These are phyloP conservation scores for Epicoccum nigrum DNA, from an alignment of 2,329 filamentous ascomycete species.

Conservation along the genomic window DNA sequence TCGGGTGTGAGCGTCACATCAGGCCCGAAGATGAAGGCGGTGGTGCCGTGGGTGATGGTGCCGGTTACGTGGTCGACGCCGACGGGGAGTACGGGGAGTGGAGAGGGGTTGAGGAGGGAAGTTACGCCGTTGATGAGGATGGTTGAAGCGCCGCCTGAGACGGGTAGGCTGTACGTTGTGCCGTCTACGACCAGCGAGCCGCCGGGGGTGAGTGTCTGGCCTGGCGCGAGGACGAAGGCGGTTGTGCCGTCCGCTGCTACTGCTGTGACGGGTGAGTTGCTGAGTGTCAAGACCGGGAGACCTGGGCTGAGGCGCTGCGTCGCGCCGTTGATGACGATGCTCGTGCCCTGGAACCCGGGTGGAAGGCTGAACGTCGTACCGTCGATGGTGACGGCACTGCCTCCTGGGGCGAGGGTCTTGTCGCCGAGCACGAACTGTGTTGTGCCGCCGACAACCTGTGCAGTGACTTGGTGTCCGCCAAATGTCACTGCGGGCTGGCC, in stretches of 20 bases:
- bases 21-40: slow-evolving; percentile 32
- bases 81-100: slow-evolving; percentile 23
- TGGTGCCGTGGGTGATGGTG: slow-evolving; percentile 27
- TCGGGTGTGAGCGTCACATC: slow-evolving; percentile 38
- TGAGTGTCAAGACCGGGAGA: slow-evolving; percentile 19
- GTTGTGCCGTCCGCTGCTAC: slow-evolving; percentile 23
- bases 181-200: slow-evolving; percentile 25
- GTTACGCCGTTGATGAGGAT: slow-evolving; percentile 38
- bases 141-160: slow-evolving; percentile 23
- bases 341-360: slow-evolving; percentile 21
- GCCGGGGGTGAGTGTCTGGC: slow-evolving; percentile 29
- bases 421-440: slow-evolving; percentile 31
- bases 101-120: slow-evolving; percentile 22
- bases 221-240: slow-evolving; percentile 25
- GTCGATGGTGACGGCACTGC: slow-evolving; percentile 29
- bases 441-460: slow-evolving; percentile 33
- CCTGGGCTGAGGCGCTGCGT: slow-evolving; percentile 25
- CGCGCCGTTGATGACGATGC: slow-evolving; percentile 31
- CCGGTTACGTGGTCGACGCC: slow-evolving; percentile 17
- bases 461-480: slow-evolving; percentile 25
- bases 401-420: slow-evolving; percentile 24
- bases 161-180: slow-evolving; percentile 32
- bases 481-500: slow-evolving; percentile 29
- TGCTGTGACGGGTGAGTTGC: slow-evolving; percentile 12
- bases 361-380: slow-evolving; percentile 37